Percentiles rank a stretch among this genome's conserved stretches.
phyloP scores from a whole-genome alignment of 1,139 yeast species.

The Maudiozyma humilis region DNA sequence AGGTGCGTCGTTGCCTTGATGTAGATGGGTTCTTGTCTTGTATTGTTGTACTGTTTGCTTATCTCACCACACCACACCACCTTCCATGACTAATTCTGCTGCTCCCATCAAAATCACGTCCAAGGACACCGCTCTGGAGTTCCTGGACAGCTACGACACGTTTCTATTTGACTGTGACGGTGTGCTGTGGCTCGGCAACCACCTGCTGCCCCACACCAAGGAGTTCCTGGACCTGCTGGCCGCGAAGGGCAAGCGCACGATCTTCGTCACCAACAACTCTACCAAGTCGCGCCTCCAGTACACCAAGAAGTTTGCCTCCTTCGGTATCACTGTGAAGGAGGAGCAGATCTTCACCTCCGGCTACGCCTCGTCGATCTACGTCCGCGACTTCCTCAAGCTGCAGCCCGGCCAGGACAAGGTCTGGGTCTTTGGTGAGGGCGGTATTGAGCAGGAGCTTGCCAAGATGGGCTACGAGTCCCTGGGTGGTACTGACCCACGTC shows the following conservation, averaged over 20 bases:
- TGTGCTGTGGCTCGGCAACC: conserved; percentile 81
- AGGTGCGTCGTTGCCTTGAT: too few relatives aligned
- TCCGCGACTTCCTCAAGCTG: conserved; percentile 65
- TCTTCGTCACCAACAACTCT: conserved; percentile 92
- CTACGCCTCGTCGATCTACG: conserved; percentile 82
- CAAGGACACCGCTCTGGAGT: conserved; percentile 41
- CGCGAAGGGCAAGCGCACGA: conserved; percentile 48
- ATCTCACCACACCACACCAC: too few relatives aligned
- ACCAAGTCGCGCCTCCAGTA: conserved; percentile 80
- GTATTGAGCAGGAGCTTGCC: conserved; percentile 65
- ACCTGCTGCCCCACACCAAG: conserved; percentile 59
- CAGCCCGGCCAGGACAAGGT: conserved; percentile 62
- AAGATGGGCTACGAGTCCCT: conserved; percentile 59
- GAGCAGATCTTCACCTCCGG: conserved; percentile 86
- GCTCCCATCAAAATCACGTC: conserved; percentile 38
- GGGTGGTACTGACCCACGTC: conserved; percentile 61
- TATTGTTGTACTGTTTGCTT: too few relatives aligned
- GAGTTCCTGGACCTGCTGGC: conserved; percentile 58
- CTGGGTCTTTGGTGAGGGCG: conserved; percentile 79
- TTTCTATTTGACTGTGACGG: conserved; percentile 93
- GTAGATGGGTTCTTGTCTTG: too few relatives aligned
- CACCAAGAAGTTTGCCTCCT: conserved; percentile 60
- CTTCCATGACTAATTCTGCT: conserved; percentile 20
- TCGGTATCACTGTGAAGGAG: conserved; percentile 60
- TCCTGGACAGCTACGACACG: conserved; percentile 62